Evolutionary conservation across 208 protist species (phyloP), one percentile per base, ranked within the genome.

Genomic region (Strigomonas culicis): DNA sequence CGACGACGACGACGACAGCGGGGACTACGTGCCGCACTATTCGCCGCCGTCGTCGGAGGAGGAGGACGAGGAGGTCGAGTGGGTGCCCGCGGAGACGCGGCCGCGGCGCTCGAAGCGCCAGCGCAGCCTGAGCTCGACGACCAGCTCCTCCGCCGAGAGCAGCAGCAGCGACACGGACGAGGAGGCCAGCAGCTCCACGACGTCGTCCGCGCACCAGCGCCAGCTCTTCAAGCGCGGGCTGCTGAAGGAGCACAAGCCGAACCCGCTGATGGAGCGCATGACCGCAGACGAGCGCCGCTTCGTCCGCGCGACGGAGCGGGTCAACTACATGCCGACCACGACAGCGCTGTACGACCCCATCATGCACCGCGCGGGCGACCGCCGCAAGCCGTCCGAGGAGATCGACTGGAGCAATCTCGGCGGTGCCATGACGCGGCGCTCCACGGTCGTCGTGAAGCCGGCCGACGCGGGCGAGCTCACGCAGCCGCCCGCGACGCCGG

Each of bases 331-430:
- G 0, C 46, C 31, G 13, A 71, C 63, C 6, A n/a, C n/a, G 39
- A 55, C 49, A 13, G 53, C 63, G 24, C 58, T 84, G 24, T 84
- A 84, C 57, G 73, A 84, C 32, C 78, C 78, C n/a, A 65, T 65
- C 3, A 67, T 80, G 57, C 60, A 70, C 30, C 28, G 22, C 8
- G 32, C 57, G 30, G 43, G 39, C n/a, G 1, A 11, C 8, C 0
- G 21, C 15, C 19, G n/a, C 13, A 4, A 11, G 8, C 15, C 19
- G 32, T 4, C 15, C 32, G 64, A 82, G 1, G 61, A 76, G 22
- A 50, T 68, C 41, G 70, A 83, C 53, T 79, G 77, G 72, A 68
- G 72, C 36, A 75, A 71, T 60, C 74, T 83, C 52, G 77, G 70
- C 1, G 77, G 67, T 39, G 19, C 49, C 2, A 22, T 83, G 2